Conservation (phyloP, 140 eudicot genomes). For the Oenanthe javanica region DNA sequence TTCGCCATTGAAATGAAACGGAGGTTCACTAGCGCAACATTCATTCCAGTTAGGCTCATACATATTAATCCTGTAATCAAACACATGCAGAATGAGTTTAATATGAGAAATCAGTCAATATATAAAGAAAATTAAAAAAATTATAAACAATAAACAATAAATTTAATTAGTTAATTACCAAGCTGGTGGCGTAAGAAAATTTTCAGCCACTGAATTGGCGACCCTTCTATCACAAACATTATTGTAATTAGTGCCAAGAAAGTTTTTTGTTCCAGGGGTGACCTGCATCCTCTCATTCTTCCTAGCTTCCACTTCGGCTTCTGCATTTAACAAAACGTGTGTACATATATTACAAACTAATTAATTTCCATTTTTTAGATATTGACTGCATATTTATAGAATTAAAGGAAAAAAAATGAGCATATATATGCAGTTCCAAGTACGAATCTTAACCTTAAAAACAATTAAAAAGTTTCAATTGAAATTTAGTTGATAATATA, state of each 20-base stretch:
- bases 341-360: neutral
- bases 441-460: too few species aligned
- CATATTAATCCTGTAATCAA: conserved; percentile 1
- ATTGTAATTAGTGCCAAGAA: neutral
- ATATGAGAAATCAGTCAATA: neutral
- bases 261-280: neutral
- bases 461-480: too few species aligned
- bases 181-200: neutral
- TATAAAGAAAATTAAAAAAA: neutral
- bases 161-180: neutral
- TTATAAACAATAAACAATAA: neutral
- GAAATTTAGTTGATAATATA: too few species aligned
- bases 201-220: neutral
- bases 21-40: neutral
- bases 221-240: neutral
- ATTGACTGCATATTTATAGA: too few species aligned
- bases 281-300: neutral
- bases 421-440: too few species aligned
- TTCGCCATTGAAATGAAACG: neutral
- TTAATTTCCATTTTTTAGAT: too few species aligned
- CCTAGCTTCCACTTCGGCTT: neutral
- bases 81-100: neutral
- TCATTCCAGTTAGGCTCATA: neutral
- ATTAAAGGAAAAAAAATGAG: too few species aligned
- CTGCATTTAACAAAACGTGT: neutral